phyloP scores from a whole-genome alignment of 306 rosid genomes.

The Prunus kanzakura region DNA sequence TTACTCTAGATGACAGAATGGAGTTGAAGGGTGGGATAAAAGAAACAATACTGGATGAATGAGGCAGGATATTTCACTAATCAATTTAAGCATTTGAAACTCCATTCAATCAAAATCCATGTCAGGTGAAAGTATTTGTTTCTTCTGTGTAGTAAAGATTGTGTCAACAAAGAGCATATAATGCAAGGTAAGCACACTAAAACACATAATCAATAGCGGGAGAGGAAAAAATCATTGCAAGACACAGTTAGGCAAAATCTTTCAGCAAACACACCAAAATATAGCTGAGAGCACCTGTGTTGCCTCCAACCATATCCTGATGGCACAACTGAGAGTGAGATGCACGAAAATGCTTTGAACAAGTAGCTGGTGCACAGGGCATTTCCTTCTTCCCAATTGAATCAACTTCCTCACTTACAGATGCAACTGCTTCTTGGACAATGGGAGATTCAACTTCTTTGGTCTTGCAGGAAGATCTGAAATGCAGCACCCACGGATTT shows the following conservation, averaged over 20 bases:
- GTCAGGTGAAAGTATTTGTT: not conserved
- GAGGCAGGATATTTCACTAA: not conserved
- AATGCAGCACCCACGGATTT: slow-evolving; percentile 59
- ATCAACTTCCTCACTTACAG: slow-evolving; percentile 15
- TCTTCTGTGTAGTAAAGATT: not conserved
- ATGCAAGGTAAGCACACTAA: not conserved
- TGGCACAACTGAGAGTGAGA: slow-evolving; percentile 15
- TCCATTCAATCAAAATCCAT: not conserved
- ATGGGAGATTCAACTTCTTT: slow-evolving; percentile 20
- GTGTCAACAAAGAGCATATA: not conserved
- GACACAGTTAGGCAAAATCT: not conserved
- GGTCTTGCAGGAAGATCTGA: slow-evolving; percentile 29
- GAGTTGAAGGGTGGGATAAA: not conserved
- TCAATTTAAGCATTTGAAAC: not conserved
- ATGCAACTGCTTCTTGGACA: slow-evolving; percentile 19
- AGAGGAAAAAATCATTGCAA: not conserved
- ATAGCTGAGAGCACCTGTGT: slow-evolving; percentile 35
- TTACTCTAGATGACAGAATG: not conserved
- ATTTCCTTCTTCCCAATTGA: slow-evolving; percentile 23
- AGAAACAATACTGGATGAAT: not conserved
- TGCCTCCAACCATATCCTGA: slow-evolving; percentile 25
- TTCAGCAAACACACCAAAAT: slow-evolving; percentile 11
- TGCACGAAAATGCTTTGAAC: slow-evolving; percentile 14
- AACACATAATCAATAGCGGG: not conserved
- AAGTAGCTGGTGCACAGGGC: not conserved